Evolutionary conservation across 2,329 filamentous ascomycete species (phyloP).

Genomic region (Paecilomyces niveus): DNA sequence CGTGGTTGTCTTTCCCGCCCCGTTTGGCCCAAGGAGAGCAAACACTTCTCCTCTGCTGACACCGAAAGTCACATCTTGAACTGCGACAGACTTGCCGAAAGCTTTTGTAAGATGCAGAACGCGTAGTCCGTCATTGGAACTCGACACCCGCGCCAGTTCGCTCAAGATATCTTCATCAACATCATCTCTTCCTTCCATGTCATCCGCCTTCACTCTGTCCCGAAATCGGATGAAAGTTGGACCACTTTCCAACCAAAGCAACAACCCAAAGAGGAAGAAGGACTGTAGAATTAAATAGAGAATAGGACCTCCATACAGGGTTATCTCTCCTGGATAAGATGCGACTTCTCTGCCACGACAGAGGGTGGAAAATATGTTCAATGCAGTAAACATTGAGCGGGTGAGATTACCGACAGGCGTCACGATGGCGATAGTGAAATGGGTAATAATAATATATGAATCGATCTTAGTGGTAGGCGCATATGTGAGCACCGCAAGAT

Average conservation of each 20-base stretch:
- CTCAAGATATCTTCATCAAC: conserved; percentile 55
- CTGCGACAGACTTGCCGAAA: conserved; percentile 68
- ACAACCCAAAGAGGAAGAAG: conserved; percentile 59
- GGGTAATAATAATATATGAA: conserved; percentile 56
- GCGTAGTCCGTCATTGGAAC: conserved; percentile 61
- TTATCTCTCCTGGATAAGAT: conserved; percentile 62
- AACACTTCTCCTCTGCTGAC: conserved; percentile 77
- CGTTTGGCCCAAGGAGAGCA: conserved; percentile 82
- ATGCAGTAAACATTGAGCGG: conserved; percentile 64
- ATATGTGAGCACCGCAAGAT: conserved; percentile 67
- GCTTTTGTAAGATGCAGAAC: conserved; percentile 73
- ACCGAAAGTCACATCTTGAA: conserved; percentile 83
- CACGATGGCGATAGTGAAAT: conserved; percentile 67
- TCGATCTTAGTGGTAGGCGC: conserved; percentile 64
- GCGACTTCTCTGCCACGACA: conserved; percentile 60
- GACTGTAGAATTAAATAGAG: conserved; percentile 73
- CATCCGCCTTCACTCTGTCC: conserved; percentile 35
- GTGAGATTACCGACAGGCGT: conserved; percentile 72
- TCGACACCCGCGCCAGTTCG: conserved; percentile 58
- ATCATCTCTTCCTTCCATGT: conserved; percentile 31
- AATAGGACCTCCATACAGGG: conserved; percentile 75
- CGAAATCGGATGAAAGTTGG: conserved; percentile 52
- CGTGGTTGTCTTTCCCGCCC: conserved; percentile 84
- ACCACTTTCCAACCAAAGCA: conserved; percentile 77
- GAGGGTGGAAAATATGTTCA: conserved; percentile 78